These are phyloP conservation scores for Edaphochlamys debaryana DNA, from an alignment of 139 green algal species.

Conservation along the genomic window DNA sequence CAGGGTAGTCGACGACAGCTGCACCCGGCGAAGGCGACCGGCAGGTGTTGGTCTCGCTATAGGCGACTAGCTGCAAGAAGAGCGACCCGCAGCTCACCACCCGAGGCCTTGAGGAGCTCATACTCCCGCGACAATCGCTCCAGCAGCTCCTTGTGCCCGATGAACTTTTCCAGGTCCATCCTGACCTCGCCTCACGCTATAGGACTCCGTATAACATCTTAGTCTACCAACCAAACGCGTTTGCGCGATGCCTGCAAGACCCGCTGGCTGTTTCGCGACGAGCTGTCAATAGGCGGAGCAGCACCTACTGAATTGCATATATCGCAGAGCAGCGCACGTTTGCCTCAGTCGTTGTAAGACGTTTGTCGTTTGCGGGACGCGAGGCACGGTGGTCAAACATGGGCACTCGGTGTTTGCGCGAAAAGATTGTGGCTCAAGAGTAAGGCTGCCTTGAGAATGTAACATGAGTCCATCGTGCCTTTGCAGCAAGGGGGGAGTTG, in stretches of 20 bases:
- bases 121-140: constrained; percentile 30
- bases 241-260: neutral
- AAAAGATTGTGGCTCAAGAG: too few relatives aligned
- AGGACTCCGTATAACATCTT: neutral
- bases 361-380: too few relatives aligned
- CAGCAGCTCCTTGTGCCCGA: constrained; percentile 18
- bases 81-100: constrained; percentile 15
- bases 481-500: too few relatives aligned
- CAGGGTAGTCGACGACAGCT: constrained; percentile 37
- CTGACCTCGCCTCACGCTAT: neutral
- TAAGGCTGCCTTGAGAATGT: too few relatives aligned
- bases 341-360: too few relatives aligned
- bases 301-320: too few relatives aligned
- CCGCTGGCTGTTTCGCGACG: too few relatives aligned
- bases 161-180: constrained; percentile 27
- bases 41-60: neutral
- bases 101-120: constrained; percentile 30
- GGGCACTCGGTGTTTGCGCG: too few relatives aligned
- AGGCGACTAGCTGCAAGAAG: neutral
- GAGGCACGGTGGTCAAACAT: too few relatives aligned
- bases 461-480: too few relatives aligned
- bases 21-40: neutral
- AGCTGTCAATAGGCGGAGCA: too few relatives aligned
- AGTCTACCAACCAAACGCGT: neutral
- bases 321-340: too few relatives aligned